Conservation (phyloP, 495 filamentous ascomycete genomes). For the Aspergillus leporis region DNA sequence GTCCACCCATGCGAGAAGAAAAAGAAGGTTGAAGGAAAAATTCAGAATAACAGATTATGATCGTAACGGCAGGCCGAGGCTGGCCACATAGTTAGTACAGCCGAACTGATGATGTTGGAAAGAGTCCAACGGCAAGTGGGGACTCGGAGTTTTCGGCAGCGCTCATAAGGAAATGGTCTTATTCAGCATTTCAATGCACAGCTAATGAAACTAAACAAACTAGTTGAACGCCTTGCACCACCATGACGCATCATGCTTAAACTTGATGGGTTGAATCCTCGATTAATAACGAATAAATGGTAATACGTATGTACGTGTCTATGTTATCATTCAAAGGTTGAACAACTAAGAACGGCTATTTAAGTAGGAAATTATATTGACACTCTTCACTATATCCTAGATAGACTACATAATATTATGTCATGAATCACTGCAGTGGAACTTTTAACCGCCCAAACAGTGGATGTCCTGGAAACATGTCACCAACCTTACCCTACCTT, state of each 20-base stretch:
- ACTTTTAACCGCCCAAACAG: neutral
- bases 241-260: too few relatives aligned
- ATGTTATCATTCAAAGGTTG: neutral
- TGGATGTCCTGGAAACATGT: neutral
- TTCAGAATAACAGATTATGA: neutral
- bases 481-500: constrained; percentile 1
- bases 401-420: neutral
- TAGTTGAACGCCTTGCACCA: neutral
- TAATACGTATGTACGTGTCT: neutral
- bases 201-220: neutral
- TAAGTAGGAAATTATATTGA: neutral
- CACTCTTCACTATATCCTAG: too few relatives aligned
- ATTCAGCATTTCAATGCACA: constrained; percentile 13
- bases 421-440: neutral
- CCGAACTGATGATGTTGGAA: neutral
- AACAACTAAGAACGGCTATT: neutral
- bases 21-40: neutral
- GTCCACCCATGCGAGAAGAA: neutral
- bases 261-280: too few relatives aligned
- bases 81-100: neutral
- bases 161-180: constrained; percentile 8
- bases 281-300: too few relatives aligned
- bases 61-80: neutral
- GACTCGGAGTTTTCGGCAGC: constrained; percentile 16
- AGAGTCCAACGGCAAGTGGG: neutral